Base-by-base conservation (phyloP, 495 filamentous ascomycete genomes). In the Immersiella caudata region DNA sequence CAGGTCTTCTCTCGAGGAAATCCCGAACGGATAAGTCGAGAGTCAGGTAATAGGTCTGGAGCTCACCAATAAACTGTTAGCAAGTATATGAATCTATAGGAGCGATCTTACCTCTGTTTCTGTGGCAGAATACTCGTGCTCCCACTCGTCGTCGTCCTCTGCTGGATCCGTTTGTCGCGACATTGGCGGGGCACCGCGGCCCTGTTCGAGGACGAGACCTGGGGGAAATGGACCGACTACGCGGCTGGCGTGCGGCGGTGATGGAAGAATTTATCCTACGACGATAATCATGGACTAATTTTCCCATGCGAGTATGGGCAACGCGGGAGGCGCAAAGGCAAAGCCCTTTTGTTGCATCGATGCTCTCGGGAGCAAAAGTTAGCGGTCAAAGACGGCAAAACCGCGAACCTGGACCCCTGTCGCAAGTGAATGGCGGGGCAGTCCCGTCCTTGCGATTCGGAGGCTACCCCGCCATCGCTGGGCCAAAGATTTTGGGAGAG, bases 121-220 rank as follows among this genome's bases (percentile, higher is more conserved):
- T 1, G 83, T 85, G 8, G 78, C 71, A 0, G 85, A 87, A 68
- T 87, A 87, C 57, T 87, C 85, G 67, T 86, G 86, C 64, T 87
- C 85, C 84, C 83, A 87, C 58, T 85, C 85, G 18, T 81, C 78
- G 57, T 82, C 74, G 0, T 83, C 82, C 54, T 27, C 35, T 6
- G 9, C 29, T 7, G 35, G 22, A 0, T 36, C 40, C 0, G 21
- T 60, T 18, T 36, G 52, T 60, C 27, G 62, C 35, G 64, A 64
- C 35, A 59, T 27, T n/a, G 22, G 54, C 29, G 36, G n/a, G 14
- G 51, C 51, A 18, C 56, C 22, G 11, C 57, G 26, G 16, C 59
- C 2, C 8, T 46, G 59, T 14, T n/a, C 14, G 52, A 22, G 16
- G 12, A 22, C 2, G 49, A 52, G 12, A 14, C 4, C 49, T 52